Conservation (phyloP, 805 yeast genomes). For the Kuraishia floccosa region DNA sequence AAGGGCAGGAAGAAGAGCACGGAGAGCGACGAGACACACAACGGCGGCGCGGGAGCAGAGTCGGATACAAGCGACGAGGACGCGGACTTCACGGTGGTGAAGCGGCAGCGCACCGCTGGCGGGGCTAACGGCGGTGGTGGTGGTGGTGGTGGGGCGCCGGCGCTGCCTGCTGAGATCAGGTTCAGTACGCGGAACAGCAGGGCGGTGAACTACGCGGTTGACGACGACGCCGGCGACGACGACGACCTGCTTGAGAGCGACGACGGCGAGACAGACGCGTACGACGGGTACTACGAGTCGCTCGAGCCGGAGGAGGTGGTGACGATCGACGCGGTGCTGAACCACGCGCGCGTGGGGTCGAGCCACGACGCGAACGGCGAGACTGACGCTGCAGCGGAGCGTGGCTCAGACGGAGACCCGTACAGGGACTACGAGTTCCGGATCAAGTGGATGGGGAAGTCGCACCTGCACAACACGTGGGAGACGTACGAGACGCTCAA, state of each 20-base stretch:
- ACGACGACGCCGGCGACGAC: slow-evolving; percentile 52
- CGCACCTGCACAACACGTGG: slow-evolving; percentile 96
- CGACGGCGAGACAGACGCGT: slow-evolving; percentile 12
- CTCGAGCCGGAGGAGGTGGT: slow-evolving; percentile 4
- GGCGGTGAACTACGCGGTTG: slow-evolving; percentile 69
- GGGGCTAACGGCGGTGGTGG: slow-evolving; percentile 7
- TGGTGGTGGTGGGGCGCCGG: slow-evolving; percentile 5
- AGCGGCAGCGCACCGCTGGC: slow-evolving; percentile 20
- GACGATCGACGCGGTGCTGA: slow-evolving; percentile 31
- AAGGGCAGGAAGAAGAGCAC: slow-evolving; percentile 5
- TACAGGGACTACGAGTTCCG: slow-evolving; percentile 47
- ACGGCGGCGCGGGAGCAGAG: slow-evolving; percentile 12
- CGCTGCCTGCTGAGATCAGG: slow-evolving; percentile 43
- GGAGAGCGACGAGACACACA: slow-evolving; percentile 11
- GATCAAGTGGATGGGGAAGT: slow-evolving; percentile 79
- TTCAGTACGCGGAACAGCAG: slow-evolving; percentile 68
- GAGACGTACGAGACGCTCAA: slow-evolving; percentile 51
- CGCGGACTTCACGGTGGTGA: slow-evolving; percentile 20
- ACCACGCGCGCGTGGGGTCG: slow-evolving; percentile 34
- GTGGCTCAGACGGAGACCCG: slow-evolving; percentile 25
- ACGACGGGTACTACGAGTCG: slow-evolving; percentile 9
- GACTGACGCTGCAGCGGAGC: slow-evolving; percentile 9
- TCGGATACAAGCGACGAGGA: slow-evolving; percentile 20
- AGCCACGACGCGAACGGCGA: slow-evolving; percentile 9
- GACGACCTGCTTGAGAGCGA: slow-evolving; percentile 37